Conservation (phyloP, 345 rosid genomes). For the Acer negundo region DNA sequence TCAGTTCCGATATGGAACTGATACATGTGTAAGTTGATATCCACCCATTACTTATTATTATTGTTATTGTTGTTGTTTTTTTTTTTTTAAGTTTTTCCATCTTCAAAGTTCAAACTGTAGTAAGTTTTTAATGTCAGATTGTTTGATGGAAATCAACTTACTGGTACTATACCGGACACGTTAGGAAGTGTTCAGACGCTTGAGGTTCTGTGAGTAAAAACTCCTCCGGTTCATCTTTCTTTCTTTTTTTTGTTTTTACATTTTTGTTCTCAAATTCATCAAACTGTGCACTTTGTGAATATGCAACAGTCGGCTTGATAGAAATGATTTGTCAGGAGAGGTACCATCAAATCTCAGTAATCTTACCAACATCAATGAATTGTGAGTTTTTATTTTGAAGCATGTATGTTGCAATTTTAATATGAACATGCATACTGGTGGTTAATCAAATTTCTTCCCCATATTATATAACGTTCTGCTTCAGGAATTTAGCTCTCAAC, state of each 20-base stretch:
- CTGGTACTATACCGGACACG: slow-evolving; percentile 68
- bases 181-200: slow-evolving; percentile 76
- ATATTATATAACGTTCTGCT: slow-evolving; percentile 2
- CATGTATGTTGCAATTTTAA: neutral
- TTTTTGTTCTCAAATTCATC: slow-evolving; percentile 8
- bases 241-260: neutral
- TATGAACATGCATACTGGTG: neutral
- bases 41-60: neutral
- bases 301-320: slow-evolving; percentile 86
- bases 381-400: slow-evolving; percentile 51
- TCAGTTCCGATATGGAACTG: slow-evolving; percentile 71
- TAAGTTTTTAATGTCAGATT: slow-evolving; percentile 42
- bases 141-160: slow-evolving; percentile 75
- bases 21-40: slow-evolving; percentile 79
- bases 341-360: slow-evolving; percentile 72
- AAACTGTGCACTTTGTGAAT: slow-evolving; percentile 22
- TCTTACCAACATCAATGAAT: slow-evolving; percentile 66
- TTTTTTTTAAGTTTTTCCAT: neutral
- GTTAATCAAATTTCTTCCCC: slow-evolving; percentile 4
- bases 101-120: slow-evolving; percentile 15
- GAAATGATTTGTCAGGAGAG: slow-evolving; percentile 63
- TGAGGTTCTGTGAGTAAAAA: slow-evolving; percentile 91
- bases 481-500: slow-evolving; percentile 87
- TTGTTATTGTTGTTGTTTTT: no score
- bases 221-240: neutral